phyloP scores from a whole-genome alignment of 2,329 filamentous ascomycete species.

The Cytospora leucostoma region DNA sequence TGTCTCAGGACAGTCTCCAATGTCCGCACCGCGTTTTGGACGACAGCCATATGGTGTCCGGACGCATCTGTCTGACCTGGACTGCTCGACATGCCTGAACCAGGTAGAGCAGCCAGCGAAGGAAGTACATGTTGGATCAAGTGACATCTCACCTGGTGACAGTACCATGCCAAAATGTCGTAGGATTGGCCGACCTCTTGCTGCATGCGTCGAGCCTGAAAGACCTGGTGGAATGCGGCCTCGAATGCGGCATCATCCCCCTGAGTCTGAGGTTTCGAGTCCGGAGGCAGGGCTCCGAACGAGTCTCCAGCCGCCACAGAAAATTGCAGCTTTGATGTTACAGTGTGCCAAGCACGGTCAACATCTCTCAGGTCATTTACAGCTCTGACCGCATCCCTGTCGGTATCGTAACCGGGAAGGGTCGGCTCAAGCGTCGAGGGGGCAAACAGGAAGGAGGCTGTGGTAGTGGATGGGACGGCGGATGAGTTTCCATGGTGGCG shows the following conservation, averaged over 20 bases:
- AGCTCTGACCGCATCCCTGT: conserved; percentile 5
- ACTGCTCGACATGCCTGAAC: conserved; percentile 7
- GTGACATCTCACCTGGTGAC: conserved; percentile 61
- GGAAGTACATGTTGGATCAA: conserved; percentile 62
- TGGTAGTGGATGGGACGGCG: conserved; percentile 15
- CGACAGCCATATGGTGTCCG: conserved; percentile 50
- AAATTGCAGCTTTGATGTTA: conserved; percentile 59
- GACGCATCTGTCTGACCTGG: conserved; percentile 37
- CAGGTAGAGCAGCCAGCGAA: conserved; percentile 49
- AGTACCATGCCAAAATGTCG: conserved; percentile 62
- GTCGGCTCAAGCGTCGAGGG: conserved; percentile 12
- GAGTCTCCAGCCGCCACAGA: conserved; percentile 58
- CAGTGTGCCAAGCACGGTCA: conserved; percentile 64
- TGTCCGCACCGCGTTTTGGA: conserved; percentile 52
- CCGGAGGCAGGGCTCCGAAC: conserved; percentile 50
- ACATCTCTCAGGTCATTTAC: conserved; percentile 56
- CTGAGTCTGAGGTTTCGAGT: conserved; percentile 43
- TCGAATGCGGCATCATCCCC: conserved; percentile 49
- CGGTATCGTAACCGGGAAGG: conserved; percentile 13
- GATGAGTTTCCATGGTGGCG: conserved; percentile 26
- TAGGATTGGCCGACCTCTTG: conserved; percentile 56
- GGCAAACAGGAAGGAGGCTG: conserved; percentile 15
- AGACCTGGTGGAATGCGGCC: conserved; percentile 54
- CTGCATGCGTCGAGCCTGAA: conserved; percentile 48
- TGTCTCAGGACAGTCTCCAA: conserved; percentile 61